Evolutionary conservation across 1,139 yeast species (phyloP), one percentile per base, ranked within the genome.

Genomic region (Kodamaea sp.): DNA sequence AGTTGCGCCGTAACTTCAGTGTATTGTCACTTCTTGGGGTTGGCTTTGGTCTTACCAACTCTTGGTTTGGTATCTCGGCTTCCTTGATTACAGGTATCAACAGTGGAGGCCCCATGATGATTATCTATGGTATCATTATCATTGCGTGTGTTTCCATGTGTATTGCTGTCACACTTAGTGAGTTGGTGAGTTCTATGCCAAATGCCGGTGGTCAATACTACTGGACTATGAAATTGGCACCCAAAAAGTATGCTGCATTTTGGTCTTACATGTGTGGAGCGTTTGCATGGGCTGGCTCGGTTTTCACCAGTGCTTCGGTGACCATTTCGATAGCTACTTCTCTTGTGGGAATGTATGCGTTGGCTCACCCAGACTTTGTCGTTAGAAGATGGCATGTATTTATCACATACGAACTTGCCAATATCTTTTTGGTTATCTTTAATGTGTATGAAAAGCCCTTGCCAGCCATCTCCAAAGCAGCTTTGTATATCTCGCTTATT

Each of bases 181-280:
- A 78, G 43, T 58, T 78, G 50, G 67, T 78, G 2, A 64, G 73
- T 30, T 73, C 79, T 24, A 71, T 72, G 49, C 83, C 83, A 1
- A 59, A 63, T 35, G 79, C 82, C 28, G 81, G 82, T 19, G 83
- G 83, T 15, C 81, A 76, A 47, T 76, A 76, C 49, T 78, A 72
- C 37, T 78, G 83, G 83, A 72, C 80, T 2, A 57, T 76, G 47
- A 71, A 73, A 22, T 57, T 78, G 42, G 76, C 80, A 8, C 82
- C 79, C 13, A 66, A 59, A 45, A 68, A 59, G 44, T 63, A 65
- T 37, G 70, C 76, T 13, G 61, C 71, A 29, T 73, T 71, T 32
- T 59, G 62, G 50, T 74, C 80, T 8, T 77, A 73, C 48, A 44
- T 73, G 46, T 75, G 80, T 50, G 83, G 81, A 14, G 67, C 76